Evolutionary conservation across 1,284 basidiomycete species (phyloP).

Genomic region (Heliocybe sulcata): DNA sequence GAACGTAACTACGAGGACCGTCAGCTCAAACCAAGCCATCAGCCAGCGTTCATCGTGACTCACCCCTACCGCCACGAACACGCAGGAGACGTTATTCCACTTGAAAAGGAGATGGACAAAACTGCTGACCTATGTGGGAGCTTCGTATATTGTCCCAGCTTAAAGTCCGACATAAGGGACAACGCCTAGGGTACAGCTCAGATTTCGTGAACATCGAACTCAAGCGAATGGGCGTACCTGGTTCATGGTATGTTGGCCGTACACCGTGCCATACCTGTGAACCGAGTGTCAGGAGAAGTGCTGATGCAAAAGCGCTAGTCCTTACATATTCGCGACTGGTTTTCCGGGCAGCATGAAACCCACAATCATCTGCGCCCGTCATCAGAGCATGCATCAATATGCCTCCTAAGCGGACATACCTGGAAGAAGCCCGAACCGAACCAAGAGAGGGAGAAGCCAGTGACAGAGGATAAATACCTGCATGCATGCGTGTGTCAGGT

Average conservation of each 20-base stretch:
- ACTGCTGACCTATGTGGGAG: constrained; percentile 28
- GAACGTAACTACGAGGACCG: constrained; percentile 35
- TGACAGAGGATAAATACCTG: constrained; percentile 38
- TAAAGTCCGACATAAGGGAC: constrained; percentile 32
- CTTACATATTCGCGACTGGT: constrained; percentile 27
- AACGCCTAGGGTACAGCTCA: constrained; percentile 27
- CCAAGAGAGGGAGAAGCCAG: constrained; percentile 21
- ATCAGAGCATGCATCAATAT: neutral
- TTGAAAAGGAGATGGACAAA: neutral
- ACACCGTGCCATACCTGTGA: constrained; percentile 15
- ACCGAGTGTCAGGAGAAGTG: neutral
- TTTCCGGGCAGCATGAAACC: constrained; percentile 24
- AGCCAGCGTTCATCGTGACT: neutral
- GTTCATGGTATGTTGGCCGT: constrained; percentile 17
- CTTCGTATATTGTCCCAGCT: constrained; percentile 47
- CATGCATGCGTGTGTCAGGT: too few relatives aligned
- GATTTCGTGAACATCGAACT: constrained; percentile 16
- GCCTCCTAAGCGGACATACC: constrained; percentile 12
- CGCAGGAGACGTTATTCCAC: neutral
- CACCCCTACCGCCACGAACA: neutral
- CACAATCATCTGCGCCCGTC: constrained; percentile 22
- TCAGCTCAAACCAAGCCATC: constrained; percentile 17
- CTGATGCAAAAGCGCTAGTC: constrained; percentile 12
- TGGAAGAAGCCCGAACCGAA: constrained; percentile 20
- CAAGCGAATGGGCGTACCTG: constrained; percentile 9